A percentile compares a stretch with the other conserved stretches of the same genome.
Conservation (phyloP, 129 eudicot genomes). For the Pseudognaphalium luteoalbum region DNA sequence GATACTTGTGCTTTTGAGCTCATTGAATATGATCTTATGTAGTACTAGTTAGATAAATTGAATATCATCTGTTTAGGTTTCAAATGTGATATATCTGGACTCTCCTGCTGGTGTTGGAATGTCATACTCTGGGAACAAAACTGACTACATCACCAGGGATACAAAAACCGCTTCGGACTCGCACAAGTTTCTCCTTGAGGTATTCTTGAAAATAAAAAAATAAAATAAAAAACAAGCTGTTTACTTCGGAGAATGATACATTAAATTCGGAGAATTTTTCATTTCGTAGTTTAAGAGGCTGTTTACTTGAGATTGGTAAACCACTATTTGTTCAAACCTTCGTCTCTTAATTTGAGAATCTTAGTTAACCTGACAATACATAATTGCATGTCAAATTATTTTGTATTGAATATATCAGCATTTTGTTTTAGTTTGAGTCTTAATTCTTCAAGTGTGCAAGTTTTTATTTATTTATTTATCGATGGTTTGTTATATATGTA, state of each 20-base stretch:
- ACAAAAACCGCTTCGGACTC: conserved; percentile 77
- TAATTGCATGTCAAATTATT: background rate
- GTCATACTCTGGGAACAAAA: conserved; percentile 66
- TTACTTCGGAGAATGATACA: background rate
- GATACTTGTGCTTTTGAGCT: conserved; percentile 4
- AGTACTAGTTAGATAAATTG: conserved; percentile 12
- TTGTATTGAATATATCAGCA: too few species aligned
- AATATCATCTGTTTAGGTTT: conserved; percentile 48
- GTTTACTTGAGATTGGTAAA: background rate
- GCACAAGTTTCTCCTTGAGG: conserved; percentile 90
- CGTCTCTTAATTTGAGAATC: background rate
- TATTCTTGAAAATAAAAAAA: conserved; percentile 28
- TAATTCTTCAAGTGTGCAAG: too few species aligned
- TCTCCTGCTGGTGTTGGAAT: conserved; percentile 97
- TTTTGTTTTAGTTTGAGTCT: too few species aligned
- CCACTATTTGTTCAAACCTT: background rate
- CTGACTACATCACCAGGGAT: conserved; percentile 77
- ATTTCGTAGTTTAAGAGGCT: background rate
- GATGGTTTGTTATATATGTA: background rate
- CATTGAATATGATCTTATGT: conserved; percentile 11
- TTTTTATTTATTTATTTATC: background rate
- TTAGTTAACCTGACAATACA: background rate
- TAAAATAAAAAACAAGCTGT: background rate
- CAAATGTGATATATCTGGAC: conserved; percentile 80
- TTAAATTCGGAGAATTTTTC: background rate